Evolutionary conservation across 345 rosid species (phyloP), one percentile per base, ranked within the genome.

Genomic region (Citrus medica): DNA sequence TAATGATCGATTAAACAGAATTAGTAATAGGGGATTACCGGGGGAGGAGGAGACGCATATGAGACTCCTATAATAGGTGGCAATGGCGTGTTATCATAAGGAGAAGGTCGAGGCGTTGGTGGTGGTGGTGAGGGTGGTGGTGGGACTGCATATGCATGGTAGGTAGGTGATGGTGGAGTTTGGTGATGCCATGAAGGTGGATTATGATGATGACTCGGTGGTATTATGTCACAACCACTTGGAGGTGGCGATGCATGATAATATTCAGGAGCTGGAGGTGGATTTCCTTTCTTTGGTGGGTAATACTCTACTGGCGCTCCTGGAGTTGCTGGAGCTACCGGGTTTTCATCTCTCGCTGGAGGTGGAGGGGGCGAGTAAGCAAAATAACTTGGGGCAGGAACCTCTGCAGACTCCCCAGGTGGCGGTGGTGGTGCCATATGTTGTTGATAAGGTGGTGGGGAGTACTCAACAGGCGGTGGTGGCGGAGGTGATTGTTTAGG

Each of bases 31-130:
- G 88, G 90, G 48, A 84, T 82, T 66, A 80, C 76, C 8, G 92
- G 87, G 21, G 94, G 90, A 21, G 88, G 91, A 46, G 94, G 85
- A 66, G 92, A 89, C 3, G 87, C 90, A 72, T 89, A 89, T 63
- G 90, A 84, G 64, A 90, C 89, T 64, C 91, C 91, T 67, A 77
- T 40, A 10, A 84, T 64, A 40, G 96, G 96, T 71, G 93, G 92
- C 28, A 86, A 89, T 56, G 89, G 88, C 6, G 80, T 56, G 68
- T 76, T 84, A 0, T 79, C 80, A 73, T 73, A 75, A 33, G 82
- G 35, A 4, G 86, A 80, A 35, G 82, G 80, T 1, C 65, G 75
- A 0, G 81, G 77, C 0, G 75, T 79, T 24, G 85, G 85, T 3
- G 33, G 33, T 32, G 33, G 3, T 2, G 85, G 84, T 1, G 73